phyloP scores from a whole-genome alignment of 768 basidiomycete species.

The Xerocomellus amylosporus region DNA sequence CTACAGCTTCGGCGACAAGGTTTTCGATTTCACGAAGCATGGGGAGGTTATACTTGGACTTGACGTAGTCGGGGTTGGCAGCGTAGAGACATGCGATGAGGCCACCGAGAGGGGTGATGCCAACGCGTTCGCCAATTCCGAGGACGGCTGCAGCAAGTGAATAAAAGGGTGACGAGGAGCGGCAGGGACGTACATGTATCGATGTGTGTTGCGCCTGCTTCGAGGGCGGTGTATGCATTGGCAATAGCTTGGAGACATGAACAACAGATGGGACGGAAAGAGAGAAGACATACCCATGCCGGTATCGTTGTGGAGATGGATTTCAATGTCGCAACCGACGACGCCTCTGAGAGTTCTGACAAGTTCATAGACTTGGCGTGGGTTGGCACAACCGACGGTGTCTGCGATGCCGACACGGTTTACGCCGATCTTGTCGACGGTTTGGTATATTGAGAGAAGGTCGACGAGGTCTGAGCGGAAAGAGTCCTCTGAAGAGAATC shows the following conservation, averaged over 20 bases:
- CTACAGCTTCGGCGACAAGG: slow-evolving; percentile 96
- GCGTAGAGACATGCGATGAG: slow-evolving; percentile 96
- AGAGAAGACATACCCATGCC: slow-evolving; percentile 68
- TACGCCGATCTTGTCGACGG: slow-evolving; percentile 98
- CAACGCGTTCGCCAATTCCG: slow-evolving; percentile 98
- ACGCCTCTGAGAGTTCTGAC: slow-evolving; percentile 95
- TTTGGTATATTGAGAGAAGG: slow-evolving; percentile 96
- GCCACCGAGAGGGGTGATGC: slow-evolving; percentile 97
- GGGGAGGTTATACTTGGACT: slow-evolving; percentile 95
- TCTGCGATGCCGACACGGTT: slow-evolving; percentile 99
- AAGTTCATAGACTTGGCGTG: slow-evolving; percentile 97
- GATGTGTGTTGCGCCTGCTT: slow-evolving; percentile 98
- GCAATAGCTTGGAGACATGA: slow-evolving; percentile 68
- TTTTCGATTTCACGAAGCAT: slow-evolving; percentile 99
- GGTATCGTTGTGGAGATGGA: slow-evolving; percentile 98
- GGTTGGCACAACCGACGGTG: slow-evolving; percentile 98
- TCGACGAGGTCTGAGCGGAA: slow-evolving; percentile 99
- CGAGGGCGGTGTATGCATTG: slow-evolving; percentile 96
- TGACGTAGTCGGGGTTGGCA: slow-evolving; percentile 98
- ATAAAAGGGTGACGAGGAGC: background rate
- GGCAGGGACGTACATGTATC: slow-evolving; percentile 75
- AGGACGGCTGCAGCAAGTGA: slow-evolving; percentile 62
- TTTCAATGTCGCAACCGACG: slow-evolving; percentile 95
- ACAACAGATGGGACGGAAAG: background rate
- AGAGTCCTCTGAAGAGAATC: slow-evolving; percentile 99